These are phyloP conservation scores for Tulasnella sp. DNA, from an alignment of 768 basidiomycete species.

Conservation along the genomic window DNA sequence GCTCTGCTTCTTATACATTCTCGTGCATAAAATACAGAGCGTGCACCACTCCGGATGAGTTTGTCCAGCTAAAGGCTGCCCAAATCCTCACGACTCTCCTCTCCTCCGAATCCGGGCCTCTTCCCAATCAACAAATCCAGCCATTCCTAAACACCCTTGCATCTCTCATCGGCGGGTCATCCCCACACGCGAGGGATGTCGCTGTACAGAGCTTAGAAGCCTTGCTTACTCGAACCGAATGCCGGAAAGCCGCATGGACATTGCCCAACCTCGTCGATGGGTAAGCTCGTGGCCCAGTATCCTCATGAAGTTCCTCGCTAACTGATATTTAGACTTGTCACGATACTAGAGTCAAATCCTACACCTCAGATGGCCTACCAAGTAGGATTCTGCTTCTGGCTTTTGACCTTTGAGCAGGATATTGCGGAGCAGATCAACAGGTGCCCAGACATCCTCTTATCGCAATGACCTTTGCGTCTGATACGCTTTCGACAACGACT, in stretches of 20 bases:
- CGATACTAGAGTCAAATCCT: slow-evolving; percentile 71
- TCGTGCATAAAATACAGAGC: slow-evolving; percentile 40
- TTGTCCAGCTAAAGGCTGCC: slow-evolving; percentile 82
- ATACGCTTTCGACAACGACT: background rate
- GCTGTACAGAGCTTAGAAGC: slow-evolving; percentile 87
- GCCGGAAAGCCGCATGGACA: slow-evolving; percentile 72
- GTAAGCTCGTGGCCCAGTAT: slow-evolving; percentile 34
- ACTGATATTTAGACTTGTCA: slow-evolving; percentile 52
- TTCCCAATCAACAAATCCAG: slow-evolving; percentile 46
- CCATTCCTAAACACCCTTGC: slow-evolving; percentile 56
- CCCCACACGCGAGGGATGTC: slow-evolving; percentile 62
- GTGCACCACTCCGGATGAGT: slow-evolving; percentile 83
- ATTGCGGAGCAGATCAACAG: slow-evolving; percentile 82
- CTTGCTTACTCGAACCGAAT: slow-evolving; percentile 71
- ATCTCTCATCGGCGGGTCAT: slow-evolving; percentile 50
- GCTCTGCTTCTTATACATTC: background rate
- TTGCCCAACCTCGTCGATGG: slow-evolving; percentile 60
- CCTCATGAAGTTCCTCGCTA: background rate
- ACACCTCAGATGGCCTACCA: slow-evolving; percentile 95
- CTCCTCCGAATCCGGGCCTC: slow-evolving; percentile 45
- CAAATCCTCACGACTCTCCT: slow-evolving; percentile 79
- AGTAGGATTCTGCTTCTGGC: slow-evolving; percentile 87
- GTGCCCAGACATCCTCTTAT: slow-evolving; percentile 39
- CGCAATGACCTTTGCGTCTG: slow-evolving; percentile 1
- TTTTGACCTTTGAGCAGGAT: slow-evolving; percentile 82